Percentiles rank a stretch among this genome's conserved stretches.
phyloP scores from a whole-genome alignment of 1,284 basidiomycete species.

The Microbotryum violaceum region DNA sequence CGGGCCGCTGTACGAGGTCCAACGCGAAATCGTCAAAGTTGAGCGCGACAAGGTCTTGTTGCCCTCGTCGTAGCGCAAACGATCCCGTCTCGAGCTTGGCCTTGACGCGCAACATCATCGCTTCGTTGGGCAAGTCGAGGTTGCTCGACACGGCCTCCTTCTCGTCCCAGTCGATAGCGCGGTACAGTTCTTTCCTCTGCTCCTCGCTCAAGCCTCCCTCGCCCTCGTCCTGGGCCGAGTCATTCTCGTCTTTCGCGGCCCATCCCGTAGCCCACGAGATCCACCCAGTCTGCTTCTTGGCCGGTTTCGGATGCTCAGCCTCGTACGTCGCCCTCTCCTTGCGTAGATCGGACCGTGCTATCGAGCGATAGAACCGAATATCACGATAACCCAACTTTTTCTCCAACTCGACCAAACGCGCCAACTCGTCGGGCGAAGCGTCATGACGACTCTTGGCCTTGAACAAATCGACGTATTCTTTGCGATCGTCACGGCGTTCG shows the following conservation, averaged over 20 bases:
- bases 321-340: constrained; percentile 63
- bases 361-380: constrained; percentile 94
- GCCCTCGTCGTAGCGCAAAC: constrained; percentile 62
- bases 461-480: constrained; percentile 75
- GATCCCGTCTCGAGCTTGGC: constrained; percentile 80
- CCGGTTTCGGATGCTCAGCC: constrained; percentile 49
- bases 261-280: constrained; percentile 48
- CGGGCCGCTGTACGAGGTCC: constrained; percentile 72
- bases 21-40: constrained; percentile 86
- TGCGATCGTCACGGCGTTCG: constrained; percentile 78
- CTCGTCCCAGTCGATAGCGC: constrained; percentile 90
- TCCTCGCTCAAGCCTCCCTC: constrained; percentile 75
- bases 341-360: constrained; percentile 78
- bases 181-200: constrained; percentile 86
- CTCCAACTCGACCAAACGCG: constrained; percentile 63
- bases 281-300: constrained; percentile 53
- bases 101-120: constrained; percentile 67
- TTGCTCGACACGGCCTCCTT: constrained; percentile 57
- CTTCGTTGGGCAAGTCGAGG: constrained; percentile 65
- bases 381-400: constrained; percentile 84
- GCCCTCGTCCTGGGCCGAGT: constrained; percentile 42
- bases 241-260: constrained; percentile 46
- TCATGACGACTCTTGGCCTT: constrained; percentile 56
- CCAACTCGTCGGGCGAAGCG: constrained; percentile 51
- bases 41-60: constrained; percentile 70